Conservation (phyloP, 768 basidiomycete genomes). For the Mycena leptocephala region DNA sequence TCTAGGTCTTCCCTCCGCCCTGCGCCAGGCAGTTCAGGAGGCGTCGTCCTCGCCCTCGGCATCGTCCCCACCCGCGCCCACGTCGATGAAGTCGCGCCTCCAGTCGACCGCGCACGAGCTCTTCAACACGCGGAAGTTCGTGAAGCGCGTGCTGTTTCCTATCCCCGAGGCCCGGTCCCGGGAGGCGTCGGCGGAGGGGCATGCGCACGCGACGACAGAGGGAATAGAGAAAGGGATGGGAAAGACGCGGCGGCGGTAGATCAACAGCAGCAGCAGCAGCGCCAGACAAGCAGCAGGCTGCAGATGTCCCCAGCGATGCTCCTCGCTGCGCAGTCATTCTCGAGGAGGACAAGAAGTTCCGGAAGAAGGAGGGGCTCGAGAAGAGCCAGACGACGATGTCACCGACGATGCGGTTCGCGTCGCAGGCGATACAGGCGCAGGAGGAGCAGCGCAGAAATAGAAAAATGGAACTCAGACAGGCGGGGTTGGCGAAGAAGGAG, state of each 20-base stretch:
- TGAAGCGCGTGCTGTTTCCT: slow-evolving; percentile 4
- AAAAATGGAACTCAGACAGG: not conserved
- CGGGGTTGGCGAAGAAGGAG: not conserved
- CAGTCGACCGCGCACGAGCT: slow-evolving; percentile 16
- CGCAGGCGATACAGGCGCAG: not conserved
- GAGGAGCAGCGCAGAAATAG: not conserved
- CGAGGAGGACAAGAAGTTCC: slow-evolving; percentile 24
- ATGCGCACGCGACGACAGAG: not conserved
- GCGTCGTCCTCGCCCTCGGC: not conserved
- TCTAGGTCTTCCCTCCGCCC: not conserved
- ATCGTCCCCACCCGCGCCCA: not conserved
- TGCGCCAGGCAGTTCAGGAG: not conserved
- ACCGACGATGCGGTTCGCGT: slow-evolving; percentile 16
- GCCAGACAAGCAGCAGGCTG: not conserved
- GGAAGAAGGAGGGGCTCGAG: slow-evolving; percentile 24
- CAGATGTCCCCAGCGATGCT: slow-evolving; percentile 20
- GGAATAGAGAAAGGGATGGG: not conserved
- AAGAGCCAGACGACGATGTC: not conserved
- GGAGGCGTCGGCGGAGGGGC: slow-evolving; percentile 1
- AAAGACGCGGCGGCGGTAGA: not conserved
- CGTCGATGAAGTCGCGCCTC: slow-evolving; percentile 7
- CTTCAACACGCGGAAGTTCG: slow-evolving; percentile 17
- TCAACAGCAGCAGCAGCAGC: not conserved
- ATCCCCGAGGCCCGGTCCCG: slow-evolving; percentile 22
- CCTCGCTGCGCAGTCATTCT: slow-evolving; percentile 33